These are phyloP conservation scores for Eimeria tenella DNA, from an alignment of 169 alveolate genomes.

Conservation along the genomic window DNA sequence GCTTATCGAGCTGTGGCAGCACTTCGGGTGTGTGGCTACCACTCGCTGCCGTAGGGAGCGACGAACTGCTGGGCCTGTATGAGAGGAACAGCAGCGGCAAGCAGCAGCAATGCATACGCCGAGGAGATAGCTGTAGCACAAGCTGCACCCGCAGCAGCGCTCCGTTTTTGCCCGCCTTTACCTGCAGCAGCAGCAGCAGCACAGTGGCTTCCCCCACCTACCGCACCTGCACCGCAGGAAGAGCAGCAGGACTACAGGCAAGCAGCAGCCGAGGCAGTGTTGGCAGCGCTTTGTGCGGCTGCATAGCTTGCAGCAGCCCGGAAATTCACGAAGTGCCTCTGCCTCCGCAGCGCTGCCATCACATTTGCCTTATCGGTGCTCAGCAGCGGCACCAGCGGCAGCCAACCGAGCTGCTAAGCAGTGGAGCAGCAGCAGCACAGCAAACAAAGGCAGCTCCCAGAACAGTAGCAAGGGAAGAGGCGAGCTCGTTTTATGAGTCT, in stretches of 20 bases:
- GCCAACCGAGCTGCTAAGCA: neutral
- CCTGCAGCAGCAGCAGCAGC: conserved; percentile 48
- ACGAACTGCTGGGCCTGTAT: conserved; percentile 20
- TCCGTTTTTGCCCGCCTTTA: neutral
- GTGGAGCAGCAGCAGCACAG: neutral
- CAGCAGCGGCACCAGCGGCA: conserved; percentile 22
- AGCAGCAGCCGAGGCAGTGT: conserved; percentile 48
- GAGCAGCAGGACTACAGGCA: neutral
- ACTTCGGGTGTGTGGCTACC: conserved; percentile 32
- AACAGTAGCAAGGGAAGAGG: neutral
- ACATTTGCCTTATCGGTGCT: neutral
- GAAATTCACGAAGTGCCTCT: neutral
- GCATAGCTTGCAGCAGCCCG: conserved; percentile 22
- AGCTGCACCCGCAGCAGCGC: neutral
- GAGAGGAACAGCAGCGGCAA: conserved; percentile 17
- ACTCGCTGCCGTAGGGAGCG: conserved; percentile 6
- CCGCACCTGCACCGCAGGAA: conserved; percentile 30
- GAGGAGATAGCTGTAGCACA: conserved; percentile 31
- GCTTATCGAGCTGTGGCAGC: conserved; percentile 29
- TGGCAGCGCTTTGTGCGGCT: conserved; percentile 29
- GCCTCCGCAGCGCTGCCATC: neutral
- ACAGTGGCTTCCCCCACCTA: conserved; percentile 26
- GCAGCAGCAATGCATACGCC: neutral
- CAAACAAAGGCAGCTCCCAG: neutral
- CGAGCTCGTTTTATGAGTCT: neutral